Percentiles rank a stretch among this genome's conserved stretches.
Evolutionary conservation across 106 monocot species (phyloP).

Genomic region (Ottelia alismoides): DNA sequence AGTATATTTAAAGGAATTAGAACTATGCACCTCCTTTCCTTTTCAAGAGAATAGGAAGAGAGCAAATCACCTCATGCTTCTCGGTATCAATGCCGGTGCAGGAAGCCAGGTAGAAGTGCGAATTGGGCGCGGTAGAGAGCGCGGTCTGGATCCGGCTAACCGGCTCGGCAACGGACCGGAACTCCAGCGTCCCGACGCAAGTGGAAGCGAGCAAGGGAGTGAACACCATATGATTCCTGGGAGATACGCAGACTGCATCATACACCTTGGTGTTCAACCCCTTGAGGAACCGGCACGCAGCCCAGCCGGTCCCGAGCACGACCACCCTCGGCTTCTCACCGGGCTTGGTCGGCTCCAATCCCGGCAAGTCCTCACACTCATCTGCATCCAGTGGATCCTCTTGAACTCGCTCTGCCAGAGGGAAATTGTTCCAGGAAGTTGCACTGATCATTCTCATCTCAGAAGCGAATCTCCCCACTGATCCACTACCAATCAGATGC

Average conservation of each 20-base stretch:
- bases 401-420: too few relatives aligned
- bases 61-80: constrained; percentile 25
- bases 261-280: constrained; percentile 38
- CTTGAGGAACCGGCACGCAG: constrained; percentile 50
- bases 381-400: too few relatives aligned
- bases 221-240: constrained; percentile 73
- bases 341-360: constrained; percentile 27
- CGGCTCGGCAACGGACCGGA: constrained; percentile 56
- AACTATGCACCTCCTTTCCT: too few relatives aligned
- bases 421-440: too few relatives aligned
- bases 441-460: too few relatives aligned
- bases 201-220: too few relatives aligned
- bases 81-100: constrained; percentile 28
- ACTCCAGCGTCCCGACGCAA: constrained; percentile 65
- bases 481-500: too few relatives aligned
- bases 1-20: background rate
- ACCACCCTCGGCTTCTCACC: constrained; percentile 55
- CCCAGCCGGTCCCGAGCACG: constrained; percentile 64
- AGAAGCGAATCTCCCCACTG: too few relatives aligned
- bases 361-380: too few relatives aligned
- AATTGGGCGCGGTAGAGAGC: constrained; percentile 6
- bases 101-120: constrained; percentile 19
- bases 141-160: constrained; percentile 44
- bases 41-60: too few relatives aligned
- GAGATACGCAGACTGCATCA: constrained; percentile 57